Percentiles rank a stretch among this genome's conserved stretches.
phyloP scores from a whole-genome alignment of 2,329 filamentous ascomycete species.

The Stachybotrys elegans region DNA sequence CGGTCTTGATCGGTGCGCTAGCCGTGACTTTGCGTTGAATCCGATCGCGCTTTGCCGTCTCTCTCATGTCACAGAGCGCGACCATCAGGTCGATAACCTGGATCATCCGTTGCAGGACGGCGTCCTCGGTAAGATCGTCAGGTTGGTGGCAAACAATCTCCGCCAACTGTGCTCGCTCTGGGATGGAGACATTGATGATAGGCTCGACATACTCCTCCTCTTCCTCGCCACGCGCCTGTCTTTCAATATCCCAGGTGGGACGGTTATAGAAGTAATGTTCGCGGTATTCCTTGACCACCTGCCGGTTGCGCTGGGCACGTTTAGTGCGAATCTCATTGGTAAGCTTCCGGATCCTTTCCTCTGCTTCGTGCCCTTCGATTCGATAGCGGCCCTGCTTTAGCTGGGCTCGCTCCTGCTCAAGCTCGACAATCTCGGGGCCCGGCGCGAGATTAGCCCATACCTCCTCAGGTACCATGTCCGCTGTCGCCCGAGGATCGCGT shows the following conservation, averaged over 20 bases:
- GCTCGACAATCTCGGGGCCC: constrained; percentile 18
- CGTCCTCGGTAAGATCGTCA: constrained; percentile 8
- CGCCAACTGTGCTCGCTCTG: constrained; percentile 11
- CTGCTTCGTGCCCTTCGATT: constrained; percentile 13
- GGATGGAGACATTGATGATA: constrained; percentile 12
- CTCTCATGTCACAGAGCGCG: constrained; percentile 14
- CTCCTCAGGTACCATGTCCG: constrained; percentile 23
- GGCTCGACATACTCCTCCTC: constrained; percentile 14
- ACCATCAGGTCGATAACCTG: constrained; percentile 14
- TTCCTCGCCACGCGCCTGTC: constrained; percentile 10
- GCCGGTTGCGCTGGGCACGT: constrained; percentile 10
- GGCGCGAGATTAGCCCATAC: constrained; percentile 16
- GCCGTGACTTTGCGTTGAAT: background rate
- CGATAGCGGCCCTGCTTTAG: constrained; percentile 20
- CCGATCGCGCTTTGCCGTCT: constrained; percentile 11
- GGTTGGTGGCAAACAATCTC: constrained; percentile 13
- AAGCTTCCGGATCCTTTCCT: constrained; percentile 18
- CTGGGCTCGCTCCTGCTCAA: constrained; percentile 12
- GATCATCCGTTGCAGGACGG: constrained; percentile 10
- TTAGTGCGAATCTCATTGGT: constrained; percentile 15
- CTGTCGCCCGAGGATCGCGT: constrained; percentile 17
- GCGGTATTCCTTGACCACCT: constrained; percentile 16
- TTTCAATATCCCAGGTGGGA: constrained; percentile 21
- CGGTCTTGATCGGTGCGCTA: constrained; percentile 2
- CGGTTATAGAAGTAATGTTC: constrained; percentile 22